Percentiles rank a stretch among this genome's conserved stretches.
phyloP scores from a whole-genome alignment of 192 early-diverging fungal genomes.

The Jimgerdemannia flammicorona region DNA sequence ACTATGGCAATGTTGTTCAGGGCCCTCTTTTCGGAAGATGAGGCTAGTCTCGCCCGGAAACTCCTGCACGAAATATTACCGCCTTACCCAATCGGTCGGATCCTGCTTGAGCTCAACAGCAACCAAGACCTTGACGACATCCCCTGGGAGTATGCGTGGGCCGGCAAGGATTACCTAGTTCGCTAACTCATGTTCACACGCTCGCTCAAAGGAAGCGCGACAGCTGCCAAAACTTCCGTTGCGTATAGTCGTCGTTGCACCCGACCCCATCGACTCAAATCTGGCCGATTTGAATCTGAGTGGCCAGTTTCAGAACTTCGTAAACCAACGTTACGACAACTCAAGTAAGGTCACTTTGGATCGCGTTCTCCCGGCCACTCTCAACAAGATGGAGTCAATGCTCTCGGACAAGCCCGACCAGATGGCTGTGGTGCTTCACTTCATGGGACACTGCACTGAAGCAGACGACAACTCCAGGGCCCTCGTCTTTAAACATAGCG shows the following conservation, averaged over 20 bases:
- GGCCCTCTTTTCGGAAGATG: too few relatives aligned
- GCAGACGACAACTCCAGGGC: background rate
- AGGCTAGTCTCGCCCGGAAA: too few relatives aligned
- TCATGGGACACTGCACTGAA: background rate
- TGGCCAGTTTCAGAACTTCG: background rate
- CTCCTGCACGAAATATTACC: too few relatives aligned
- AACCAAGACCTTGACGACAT: too few relatives aligned
- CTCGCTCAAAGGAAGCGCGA: too few relatives aligned
- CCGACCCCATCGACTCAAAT: background rate
- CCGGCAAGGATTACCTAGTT: too few relatives aligned
- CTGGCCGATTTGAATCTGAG: background rate
- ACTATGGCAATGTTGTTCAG: too few relatives aligned
- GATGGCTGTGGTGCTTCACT: background rate
- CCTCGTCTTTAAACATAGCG: background rate
- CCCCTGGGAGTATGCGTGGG: too few relatives aligned
- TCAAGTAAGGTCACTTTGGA: background rate
- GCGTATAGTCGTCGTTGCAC: background rate
- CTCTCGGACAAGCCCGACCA: background rate
- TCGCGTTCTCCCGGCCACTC: background rate
- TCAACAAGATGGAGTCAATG: background rate
- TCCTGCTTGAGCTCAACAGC: too few relatives aligned
- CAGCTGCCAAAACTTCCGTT: background rate
- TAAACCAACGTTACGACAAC: background rate
- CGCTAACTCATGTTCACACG: too few relatives aligned
- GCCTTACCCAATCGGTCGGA: too few relatives aligned